Base-by-base conservation (phyloP, 768 basidiomycete genomes). In the Mycena olivaceomarginata region DNA sequence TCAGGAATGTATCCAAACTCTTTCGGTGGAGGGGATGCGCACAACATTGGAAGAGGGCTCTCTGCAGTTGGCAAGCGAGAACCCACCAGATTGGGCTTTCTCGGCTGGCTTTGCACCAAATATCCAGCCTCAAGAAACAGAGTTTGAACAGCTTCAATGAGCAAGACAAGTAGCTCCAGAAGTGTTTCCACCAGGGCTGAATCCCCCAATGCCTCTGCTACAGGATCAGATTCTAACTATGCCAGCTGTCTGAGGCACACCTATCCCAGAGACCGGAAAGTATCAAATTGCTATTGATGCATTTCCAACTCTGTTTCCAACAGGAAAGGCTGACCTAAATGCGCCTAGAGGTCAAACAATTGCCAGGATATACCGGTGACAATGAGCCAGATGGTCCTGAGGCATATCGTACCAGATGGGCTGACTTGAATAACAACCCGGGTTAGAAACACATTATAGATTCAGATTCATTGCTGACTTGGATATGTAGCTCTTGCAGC, bases 351-450 rank as follows among this genome's bases (percentile, higher is more conserved):
- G 51, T 20, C 51, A 53, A n/a, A 53, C n/a, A 53, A n/a, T 53
- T 53, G 51, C 51, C 51, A n/a, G 51, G 51, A 53, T 53, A 53
- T n/a, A n/a, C 5, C 7, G 18, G 18, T 53, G 18, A 53, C 18
- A 53, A 53, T 53, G 51, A 53, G 51, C 51, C 51, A n/a, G 10
- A 53, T 53, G 51, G 51, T n/a, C 51, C 51, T 53, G 51, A 20
- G 18, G 51, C 51, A 53, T 53, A 53, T 53, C 51, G 18, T 6
- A 53, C 51, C n/a, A 15, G 51, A n/a, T 53, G 51, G 51, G 3
- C 18, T 53, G 51, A 53, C 20, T 53, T 53, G 51, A 53, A 53
- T 53, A 53, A 53, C 51, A 53, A 53, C n/a, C 51, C 51, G n/a
- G 51, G 51, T 53, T 20, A 53, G 51, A 53, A 20, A n/a, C 51